Evolutionary conservation across 768 basidiomycete species (phyloP).

Genomic region (Mycena venus): DNA sequence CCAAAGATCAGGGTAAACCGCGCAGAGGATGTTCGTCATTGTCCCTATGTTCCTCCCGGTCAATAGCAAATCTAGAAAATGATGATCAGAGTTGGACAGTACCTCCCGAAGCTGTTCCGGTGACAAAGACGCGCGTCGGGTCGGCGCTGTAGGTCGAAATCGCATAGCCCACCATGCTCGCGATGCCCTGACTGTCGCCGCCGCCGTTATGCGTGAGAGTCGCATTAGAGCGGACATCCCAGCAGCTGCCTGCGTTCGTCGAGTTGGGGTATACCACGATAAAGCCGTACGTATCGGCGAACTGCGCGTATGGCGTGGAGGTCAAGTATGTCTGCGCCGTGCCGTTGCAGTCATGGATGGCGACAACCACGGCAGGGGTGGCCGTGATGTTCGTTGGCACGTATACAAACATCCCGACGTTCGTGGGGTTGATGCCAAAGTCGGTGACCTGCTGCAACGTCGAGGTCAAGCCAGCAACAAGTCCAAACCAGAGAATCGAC

Average conservation of each 20-base stretch:
- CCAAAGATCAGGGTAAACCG: slow-evolving; percentile 69
- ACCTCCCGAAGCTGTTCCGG: slow-evolving; percentile 65
- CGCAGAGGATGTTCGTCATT: slow-evolving; percentile 70
- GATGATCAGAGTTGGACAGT: too few species aligned
- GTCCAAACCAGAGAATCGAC: slow-evolving; percentile 1
- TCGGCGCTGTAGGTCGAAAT: slow-evolving; percentile 63
- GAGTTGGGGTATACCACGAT: slow-evolving; percentile 67
- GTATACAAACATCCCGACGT: slow-evolving; percentile 63
- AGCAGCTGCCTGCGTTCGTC: slow-evolving; percentile 60
- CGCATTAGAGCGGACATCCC: slow-evolving; percentile 64
- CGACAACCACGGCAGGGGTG: slow-evolving; percentile 63
- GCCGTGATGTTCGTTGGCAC: slow-evolving; percentile 52
- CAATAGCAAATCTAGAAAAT: too few species aligned
- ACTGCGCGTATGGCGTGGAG: slow-evolving; percentile 62
- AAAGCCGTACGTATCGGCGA: slow-evolving; percentile 63
- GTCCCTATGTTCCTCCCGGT: not conserved
- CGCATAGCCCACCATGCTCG: slow-evolving; percentile 60
- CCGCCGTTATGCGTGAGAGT: slow-evolving; percentile 70
- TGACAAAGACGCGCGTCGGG: slow-evolving; percentile 61
- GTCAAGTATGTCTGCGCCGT: slow-evolving; percentile 65
- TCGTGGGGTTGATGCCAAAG: slow-evolving; percentile 66
- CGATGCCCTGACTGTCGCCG: slow-evolving; percentile 68
- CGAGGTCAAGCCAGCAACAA: slow-evolving; percentile 20
- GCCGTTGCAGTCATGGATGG: slow-evolving; percentile 66
- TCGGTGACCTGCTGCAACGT: slow-evolving; percentile 56